Percentiles rank a stretch among this genome's conserved stretches.
Conservation (phyloP, 75 land plant species). For the Azolla pinnata region DNA sequence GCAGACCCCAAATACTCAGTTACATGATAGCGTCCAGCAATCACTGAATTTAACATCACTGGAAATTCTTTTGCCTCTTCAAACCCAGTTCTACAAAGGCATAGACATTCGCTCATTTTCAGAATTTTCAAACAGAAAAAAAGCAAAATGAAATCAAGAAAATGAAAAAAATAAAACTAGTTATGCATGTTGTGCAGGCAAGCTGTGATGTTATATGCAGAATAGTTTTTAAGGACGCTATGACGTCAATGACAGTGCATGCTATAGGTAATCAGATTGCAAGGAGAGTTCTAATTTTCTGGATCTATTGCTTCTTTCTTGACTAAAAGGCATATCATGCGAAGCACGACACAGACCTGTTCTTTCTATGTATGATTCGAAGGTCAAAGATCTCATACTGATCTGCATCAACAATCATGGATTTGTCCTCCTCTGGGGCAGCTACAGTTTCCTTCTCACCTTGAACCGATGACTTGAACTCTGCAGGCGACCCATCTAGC, state of each 20-base stretch:
- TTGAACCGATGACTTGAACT: not conserved
- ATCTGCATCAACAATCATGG: conserved; percentile 19
- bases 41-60: conserved; percentile 62
- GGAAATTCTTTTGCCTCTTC: conserved; percentile 88
- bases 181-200: not conserved
- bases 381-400: conserved; percentile 75
- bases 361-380: conserved; percentile 70
- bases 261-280: not conserved
- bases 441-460: conserved; percentile 37
- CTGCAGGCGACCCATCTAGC: not conserved
- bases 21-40: conserved; percentile 89
- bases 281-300: no score
- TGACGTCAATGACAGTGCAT: not conserved
- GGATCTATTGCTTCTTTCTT: not conserved
- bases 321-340: not conserved
- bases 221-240: not conserved
- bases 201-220: not conserved
- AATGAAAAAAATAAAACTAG: not conserved
- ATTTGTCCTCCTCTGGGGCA: conserved; percentile 22
- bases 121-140: not conserved
- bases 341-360: conserved; percentile 40
- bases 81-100: conserved; percentile 79
- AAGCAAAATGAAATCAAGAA: not conserved
- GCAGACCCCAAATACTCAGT: conserved; percentile 97
- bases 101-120: no score